phyloP scores from a whole-genome alignment of 371 early-diverging fungal genomes.

The Mortierella sp. region DNA sequence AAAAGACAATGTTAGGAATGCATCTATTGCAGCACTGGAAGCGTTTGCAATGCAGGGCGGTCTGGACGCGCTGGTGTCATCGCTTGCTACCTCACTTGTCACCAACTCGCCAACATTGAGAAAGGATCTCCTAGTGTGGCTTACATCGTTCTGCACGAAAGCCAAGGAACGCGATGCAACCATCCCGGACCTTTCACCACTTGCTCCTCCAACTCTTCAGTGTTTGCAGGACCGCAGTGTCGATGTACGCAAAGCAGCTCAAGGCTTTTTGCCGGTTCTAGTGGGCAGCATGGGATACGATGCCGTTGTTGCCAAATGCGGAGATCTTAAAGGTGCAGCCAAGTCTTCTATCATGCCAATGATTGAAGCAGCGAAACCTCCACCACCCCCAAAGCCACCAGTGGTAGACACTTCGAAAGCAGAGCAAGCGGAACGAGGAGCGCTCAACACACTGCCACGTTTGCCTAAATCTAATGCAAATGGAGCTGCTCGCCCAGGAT shows the following conservation, averaged over 20 bases:
- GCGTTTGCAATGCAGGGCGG: constrained; percentile 72
- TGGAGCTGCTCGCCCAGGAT: constrained; percentile 29
- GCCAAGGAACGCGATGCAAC: constrained; percentile 60
- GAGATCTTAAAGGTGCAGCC: constrained; percentile 76
- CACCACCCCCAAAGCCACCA: constrained; percentile 54
- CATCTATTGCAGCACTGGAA: constrained; percentile 80
- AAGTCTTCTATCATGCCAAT: constrained; percentile 74
- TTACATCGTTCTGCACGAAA: constrained; percentile 46
- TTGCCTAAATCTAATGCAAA: constrained; percentile 20
- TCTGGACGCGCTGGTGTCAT: constrained; percentile 74
- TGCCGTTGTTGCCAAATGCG: constrained; percentile 64
- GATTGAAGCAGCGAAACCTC: constrained; percentile 72
- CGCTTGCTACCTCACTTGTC: constrained; percentile 73
- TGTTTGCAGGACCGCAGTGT: constrained; percentile 89
- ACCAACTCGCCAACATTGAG: constrained; percentile 83
- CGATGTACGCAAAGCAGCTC: constrained; percentile 91
- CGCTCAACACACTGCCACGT: constrained; percentile 39
- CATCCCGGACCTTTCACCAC: constrained; percentile 67
- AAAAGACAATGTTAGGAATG: constrained; percentile 86
- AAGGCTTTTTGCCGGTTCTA: constrained; percentile 70
- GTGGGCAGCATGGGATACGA: constrained; percentile 72
- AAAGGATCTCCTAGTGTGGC: constrained; percentile 88
- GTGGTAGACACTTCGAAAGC: constrained; percentile 33
- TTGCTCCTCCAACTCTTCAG: constrained; percentile 77
- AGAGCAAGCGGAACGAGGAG: constrained; percentile 32